Evolutionary conservation across 2,329 filamentous ascomycete genomes (phyloP).

Genomic region (Verticillium albo-atrum): DNA sequence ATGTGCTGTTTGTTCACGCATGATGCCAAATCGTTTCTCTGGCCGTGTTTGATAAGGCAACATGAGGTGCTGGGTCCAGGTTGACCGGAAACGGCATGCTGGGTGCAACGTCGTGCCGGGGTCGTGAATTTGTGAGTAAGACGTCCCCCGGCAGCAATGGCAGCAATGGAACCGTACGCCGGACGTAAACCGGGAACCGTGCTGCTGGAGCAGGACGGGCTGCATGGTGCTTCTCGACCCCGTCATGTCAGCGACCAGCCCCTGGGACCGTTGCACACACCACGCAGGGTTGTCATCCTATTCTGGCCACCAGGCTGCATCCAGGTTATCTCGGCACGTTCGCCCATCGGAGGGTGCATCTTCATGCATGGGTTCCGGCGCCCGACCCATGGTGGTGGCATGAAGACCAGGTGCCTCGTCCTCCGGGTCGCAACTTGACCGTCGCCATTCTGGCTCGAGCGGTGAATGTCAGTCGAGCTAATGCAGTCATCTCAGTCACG

Average conservation of each 20-base stretch:
- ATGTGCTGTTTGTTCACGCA: too few species aligned
- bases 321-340: background rate
- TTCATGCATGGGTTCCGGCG: background rate
- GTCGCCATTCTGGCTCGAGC: background rate
- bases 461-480: background rate
- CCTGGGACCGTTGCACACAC: background rate
- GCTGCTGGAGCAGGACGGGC: background rate
- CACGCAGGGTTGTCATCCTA: background rate
- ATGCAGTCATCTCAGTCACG: background rate
- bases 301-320: background rate
- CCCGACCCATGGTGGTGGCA: background rate
- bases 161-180: background rate
- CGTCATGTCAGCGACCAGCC: background rate
- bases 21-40: too few species aligned
- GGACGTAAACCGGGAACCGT: background rate
- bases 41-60: too few species aligned
- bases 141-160: background rate
- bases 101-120: background rate
- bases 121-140: background rate
- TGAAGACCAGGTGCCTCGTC: background rate
- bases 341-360: background rate
- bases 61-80: background rate
- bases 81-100: background rate
- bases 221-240: background rate
- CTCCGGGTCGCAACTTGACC: background rate